A percentile compares a stretch with the other conserved stretches of the same genome.
These are phyloP conservation scores for Fusarium miscanthi DNA, from an alignment of 2,329 filamentous ascomycete species.

Conservation along the genomic window DNA sequence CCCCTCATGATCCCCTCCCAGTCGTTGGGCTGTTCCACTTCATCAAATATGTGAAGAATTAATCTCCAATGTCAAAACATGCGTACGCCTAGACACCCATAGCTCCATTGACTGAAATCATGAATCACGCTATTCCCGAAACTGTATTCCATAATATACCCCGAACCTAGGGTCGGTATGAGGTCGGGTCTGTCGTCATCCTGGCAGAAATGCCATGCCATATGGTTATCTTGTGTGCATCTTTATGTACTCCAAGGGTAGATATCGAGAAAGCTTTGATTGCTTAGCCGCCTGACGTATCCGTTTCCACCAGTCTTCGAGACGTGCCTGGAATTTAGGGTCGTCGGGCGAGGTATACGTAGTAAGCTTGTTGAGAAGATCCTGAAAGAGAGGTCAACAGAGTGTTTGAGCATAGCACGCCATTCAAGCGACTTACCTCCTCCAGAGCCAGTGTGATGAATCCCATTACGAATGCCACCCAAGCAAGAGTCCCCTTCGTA, in stretches of 20 bases:
- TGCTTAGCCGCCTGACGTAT: slow-evolving; percentile 51
- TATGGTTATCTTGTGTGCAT: slow-evolving; percentile 47
- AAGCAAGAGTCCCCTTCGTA: slow-evolving; percentile 52
- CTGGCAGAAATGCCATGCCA: not conserved
- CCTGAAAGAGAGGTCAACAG: slow-evolving; percentile 38
- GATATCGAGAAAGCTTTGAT: slow-evolving; percentile 49
- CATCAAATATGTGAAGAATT: not conserved
- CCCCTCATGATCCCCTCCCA: not conserved
- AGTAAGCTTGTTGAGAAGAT: slow-evolving; percentile 47
- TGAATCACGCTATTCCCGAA: not conserved
- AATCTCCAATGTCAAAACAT: slow-evolving; percentile 4
- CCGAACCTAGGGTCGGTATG: not conserved
- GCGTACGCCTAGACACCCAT: slow-evolving; percentile 15
- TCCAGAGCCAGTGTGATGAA: slow-evolving; percentile 53
- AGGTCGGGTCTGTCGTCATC: slow-evolving; percentile 5
- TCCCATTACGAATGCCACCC: slow-evolving; percentile 54
- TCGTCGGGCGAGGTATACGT: slow-evolving; percentile 44
- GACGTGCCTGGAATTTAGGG: slow-evolving; percentile 45
- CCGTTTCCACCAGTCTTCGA: slow-evolving; percentile 51
- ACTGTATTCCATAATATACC: not conserved
- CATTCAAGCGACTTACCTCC: slow-evolving; percentile 43
- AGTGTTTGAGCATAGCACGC: not conserved
- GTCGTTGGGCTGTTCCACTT: not conserved
- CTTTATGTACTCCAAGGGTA: slow-evolving; percentile 49
- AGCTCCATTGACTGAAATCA: slow-evolving; percentile 7